phyloP scores from a whole-genome alignment of 2,329 filamentous ascomycete species.

The Curvularia spicifera region DNA sequence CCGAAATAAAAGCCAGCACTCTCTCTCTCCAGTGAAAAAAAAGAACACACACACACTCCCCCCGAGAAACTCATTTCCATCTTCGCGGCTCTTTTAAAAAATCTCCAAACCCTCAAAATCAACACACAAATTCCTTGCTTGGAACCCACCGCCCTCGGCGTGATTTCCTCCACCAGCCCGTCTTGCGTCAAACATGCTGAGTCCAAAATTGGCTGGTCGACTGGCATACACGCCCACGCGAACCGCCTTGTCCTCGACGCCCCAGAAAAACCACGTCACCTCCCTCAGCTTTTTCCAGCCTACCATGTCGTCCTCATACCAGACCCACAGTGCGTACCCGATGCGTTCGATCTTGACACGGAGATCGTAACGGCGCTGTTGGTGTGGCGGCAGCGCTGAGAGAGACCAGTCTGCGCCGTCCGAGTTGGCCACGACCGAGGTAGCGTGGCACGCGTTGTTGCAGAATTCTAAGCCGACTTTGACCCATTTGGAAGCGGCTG shows the following conservation, averaged over 20 bases:
- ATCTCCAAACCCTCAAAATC: slow-evolving; percentile 53
- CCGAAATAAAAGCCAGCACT: not conserved
- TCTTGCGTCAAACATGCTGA: slow-evolving; percentile 44
- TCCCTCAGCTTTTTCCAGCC: slow-evolving; percentile 65
- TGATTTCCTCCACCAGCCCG: slow-evolving; percentile 8
- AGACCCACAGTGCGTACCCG: slow-evolving; percentile 63
- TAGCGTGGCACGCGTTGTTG: slow-evolving; percentile 61
- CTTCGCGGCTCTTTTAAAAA: slow-evolving; percentile 24
- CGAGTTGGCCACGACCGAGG: slow-evolving; percentile 63
- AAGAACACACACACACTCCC: too few species aligned
- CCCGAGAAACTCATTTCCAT: too few species aligned
- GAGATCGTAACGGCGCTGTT: slow-evolving; percentile 55
- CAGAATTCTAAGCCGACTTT: slow-evolving; percentile 66
- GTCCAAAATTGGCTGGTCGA: slow-evolving; percentile 58
- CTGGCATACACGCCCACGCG: slow-evolving; percentile 66
- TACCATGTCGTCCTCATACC: slow-evolving; percentile 57
- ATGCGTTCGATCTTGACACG: slow-evolving; percentile 65
- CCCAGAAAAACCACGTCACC: slow-evolving; percentile 68
- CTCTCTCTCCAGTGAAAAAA: too few species aligned
- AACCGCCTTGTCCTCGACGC: slow-evolving; percentile 64
- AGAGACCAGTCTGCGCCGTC: slow-evolving; percentile 66
- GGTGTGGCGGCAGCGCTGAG: slow-evolving; percentile 54
- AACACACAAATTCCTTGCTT: slow-evolving; percentile 47
- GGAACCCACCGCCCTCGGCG: slow-evolving; percentile 32
- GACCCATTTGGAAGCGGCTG: slow-evolving; percentile 62